A percentile compares a stretch with the other conserved stretches of the same genome.
These are phyloP conservation scores for Juncus effusus DNA, from an alignment of 176 grass and related monocot species.

Conservation along the genomic window DNA sequence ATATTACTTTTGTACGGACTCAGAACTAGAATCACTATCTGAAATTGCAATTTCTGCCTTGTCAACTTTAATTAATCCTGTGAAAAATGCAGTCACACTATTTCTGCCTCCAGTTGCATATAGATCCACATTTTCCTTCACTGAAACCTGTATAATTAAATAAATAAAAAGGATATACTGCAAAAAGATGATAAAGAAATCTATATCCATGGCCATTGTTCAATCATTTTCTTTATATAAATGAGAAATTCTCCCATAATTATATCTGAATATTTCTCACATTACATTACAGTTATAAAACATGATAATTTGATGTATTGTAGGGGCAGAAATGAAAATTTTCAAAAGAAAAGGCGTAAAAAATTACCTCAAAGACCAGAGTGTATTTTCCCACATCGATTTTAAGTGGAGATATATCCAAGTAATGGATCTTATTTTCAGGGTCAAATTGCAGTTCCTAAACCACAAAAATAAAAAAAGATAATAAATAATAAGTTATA, in stretches of 20 bases:
- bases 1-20: constrained; percentile 77
- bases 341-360: constrained; percentile 9
- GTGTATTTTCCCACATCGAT: constrained; percentile 91
- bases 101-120: constrained; percentile 72
- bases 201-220: too few relatives aligned
- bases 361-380: constrained; percentile 80
- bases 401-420: constrained; percentile 73
- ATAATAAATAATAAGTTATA: constrained; percentile 7
- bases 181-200: neutral
- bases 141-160: constrained; percentile 46
- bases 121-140: constrained; percentile 54
- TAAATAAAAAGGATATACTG: constrained; percentile 12
- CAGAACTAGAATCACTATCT: constrained; percentile 61
- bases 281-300: too few relatives aligned
- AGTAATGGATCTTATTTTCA: constrained; percentile 70
- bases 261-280: too few relatives aligned
- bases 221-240: too few relatives aligned
- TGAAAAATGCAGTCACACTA: constrained; percentile 44
- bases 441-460: constrained; percentile 82
- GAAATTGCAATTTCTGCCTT: constrained; percentile 80
- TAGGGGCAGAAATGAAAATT: neutral
- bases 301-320: too few relatives aligned
- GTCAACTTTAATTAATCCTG: constrained; percentile 68
- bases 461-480: constrained; percentile 24
- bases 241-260: too few relatives aligned